phyloP scores from a whole-genome alignment of 495 filamentous ascomycete species.

The Rusavskia elegans region DNA sequence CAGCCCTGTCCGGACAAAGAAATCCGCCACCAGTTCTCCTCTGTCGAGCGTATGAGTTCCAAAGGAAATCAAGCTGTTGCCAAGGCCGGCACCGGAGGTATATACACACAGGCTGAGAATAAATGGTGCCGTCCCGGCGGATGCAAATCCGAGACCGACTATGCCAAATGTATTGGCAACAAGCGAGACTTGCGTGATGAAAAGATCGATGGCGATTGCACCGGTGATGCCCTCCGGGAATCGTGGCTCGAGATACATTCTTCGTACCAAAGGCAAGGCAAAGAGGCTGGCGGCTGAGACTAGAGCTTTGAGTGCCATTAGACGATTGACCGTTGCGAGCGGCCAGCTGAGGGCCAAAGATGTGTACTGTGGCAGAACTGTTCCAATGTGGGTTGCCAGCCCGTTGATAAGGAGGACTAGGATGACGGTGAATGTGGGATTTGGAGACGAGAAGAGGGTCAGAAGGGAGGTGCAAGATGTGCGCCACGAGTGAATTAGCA shows the following conservation, averaged over 20 bases:
- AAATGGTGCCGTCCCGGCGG: not conserved
- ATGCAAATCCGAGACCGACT: slow-evolving; percentile 4
- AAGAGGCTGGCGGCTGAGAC: slow-evolving; percentile 5
- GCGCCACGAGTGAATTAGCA: too few relatives aligned
- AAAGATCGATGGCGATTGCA: slow-evolving; percentile 1
- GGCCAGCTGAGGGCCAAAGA: slow-evolving; percentile 8
- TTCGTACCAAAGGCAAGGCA: slow-evolving; percentile 1
- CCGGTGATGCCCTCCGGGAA: not conserved
- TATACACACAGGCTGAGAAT: slow-evolving; percentile 2
- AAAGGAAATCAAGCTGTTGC: slow-evolving; percentile 2
- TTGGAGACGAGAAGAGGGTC: not conserved
- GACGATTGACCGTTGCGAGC: slow-evolving; percentile 7
- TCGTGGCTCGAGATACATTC: slow-evolving; percentile 4
- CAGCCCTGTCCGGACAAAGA: slow-evolving; percentile 3
- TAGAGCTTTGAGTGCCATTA: slow-evolving; percentile 4
- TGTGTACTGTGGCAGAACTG: slow-evolving; percentile 8
- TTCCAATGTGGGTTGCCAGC: slow-evolving; percentile 1
- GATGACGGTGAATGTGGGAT: slow-evolving; percentile 8
- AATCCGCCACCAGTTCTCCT: slow-evolving; percentile 1
- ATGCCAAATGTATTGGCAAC: slow-evolving; percentile 4
- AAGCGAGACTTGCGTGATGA: slow-evolving; percentile 4
- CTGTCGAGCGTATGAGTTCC: slow-evolving; percentile 2
- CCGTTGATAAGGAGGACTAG: slow-evolving; percentile 3
- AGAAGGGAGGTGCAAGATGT: slow-evolving; percentile 1
- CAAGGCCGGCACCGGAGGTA: slow-evolving; percentile 4